These are phyloP conservation scores for Wickerhamia fluorescens DNA, from an alignment of 805 yeast species.

Conservation along the genomic window DNA sequence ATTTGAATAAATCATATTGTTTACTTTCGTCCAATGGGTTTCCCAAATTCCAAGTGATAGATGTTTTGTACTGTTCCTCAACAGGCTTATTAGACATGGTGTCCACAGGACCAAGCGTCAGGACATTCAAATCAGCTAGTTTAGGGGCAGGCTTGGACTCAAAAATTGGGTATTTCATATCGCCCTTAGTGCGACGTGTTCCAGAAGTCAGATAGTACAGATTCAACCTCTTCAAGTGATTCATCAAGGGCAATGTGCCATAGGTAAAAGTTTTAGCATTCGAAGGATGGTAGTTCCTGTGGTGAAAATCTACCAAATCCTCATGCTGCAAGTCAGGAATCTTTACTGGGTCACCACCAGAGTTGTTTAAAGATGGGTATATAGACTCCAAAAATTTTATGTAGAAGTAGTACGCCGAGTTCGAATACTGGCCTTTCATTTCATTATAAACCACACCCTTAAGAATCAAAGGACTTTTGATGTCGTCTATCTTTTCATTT, in stretches of 20 bases:
- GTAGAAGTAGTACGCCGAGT: constrained; percentile 79
- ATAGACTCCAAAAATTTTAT: constrained; percentile 75
- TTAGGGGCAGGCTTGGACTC: constrained; percentile 22
- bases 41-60: constrained; percentile 87
- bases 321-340: constrained; percentile 72
- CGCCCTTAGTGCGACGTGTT: constrained; percentile 24
- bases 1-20: constrained; percentile 60
- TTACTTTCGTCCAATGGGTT: constrained; percentile 46
- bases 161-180: constrained; percentile 42
- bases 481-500: constrained; percentile 53
- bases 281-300: constrained; percentile 76
- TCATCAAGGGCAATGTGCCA: constrained; percentile 64
- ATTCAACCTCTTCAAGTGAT: constrained; percentile 53
- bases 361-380: constrained; percentile 78
- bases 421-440: constrained; percentile 96
- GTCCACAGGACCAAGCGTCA: constrained; percentile 71
- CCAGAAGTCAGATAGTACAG: constrained; percentile 49
- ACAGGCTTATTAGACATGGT: constrained; percentile 44
- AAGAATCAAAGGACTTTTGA: constrained; percentile 54
- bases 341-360: constrained; percentile 88
- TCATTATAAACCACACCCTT: constrained; percentile 98
- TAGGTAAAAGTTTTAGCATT: constrained; percentile 84
- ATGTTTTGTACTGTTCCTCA: constrained; percentile 69
- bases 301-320: constrained; percentile 74
- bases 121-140: constrained; percentile 9